phyloP scores from a whole-genome alignment of 495 filamentous ascomycete species.

The Terfezia boudieri region DNA sequence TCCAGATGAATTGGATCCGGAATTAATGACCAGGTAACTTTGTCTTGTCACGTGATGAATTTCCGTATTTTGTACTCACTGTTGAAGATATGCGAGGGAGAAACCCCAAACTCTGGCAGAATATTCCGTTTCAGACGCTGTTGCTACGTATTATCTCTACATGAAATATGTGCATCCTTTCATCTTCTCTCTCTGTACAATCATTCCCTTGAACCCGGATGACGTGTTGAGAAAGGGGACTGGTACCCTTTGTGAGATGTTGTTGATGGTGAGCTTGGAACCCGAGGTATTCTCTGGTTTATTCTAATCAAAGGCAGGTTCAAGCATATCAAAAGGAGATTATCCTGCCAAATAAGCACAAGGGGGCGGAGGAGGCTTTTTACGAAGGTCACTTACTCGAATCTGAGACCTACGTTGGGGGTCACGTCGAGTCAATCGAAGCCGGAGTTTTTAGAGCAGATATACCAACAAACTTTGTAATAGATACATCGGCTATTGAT shows the following conservation, averaged over 20 bases:
- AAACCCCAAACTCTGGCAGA: slow-evolving; percentile 83
- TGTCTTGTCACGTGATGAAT: slow-evolving; percentile 1
- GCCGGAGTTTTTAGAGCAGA: slow-evolving; percentile 92
- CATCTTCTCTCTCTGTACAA: slow-evolving; percentile 94
- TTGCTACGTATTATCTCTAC: slow-evolving; percentile 97
- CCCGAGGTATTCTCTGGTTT: slow-evolving; percentile 11
- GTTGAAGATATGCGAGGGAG: slow-evolving; percentile 50
- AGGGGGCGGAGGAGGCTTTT: slow-evolving; percentile 72
- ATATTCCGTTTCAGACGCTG: slow-evolving; percentile 97
- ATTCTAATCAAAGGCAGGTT: slow-evolving; percentile 21
- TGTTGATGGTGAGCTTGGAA: slow-evolving; percentile 47
- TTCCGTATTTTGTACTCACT: background rate
- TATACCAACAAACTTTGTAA: slow-evolving; percentile 75
- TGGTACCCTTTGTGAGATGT: slow-evolving; percentile 93
- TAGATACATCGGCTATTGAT: slow-evolving; percentile 72
- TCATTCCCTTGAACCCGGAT: slow-evolving; percentile 80
- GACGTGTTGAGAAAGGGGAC: slow-evolving; percentile 89
- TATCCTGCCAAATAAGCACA: slow-evolving; percentile 88
- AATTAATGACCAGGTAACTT: slow-evolving; percentile 66
- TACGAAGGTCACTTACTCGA: slow-evolving; percentile 93
- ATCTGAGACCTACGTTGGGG: slow-evolving; percentile 93
- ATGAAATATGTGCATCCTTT: slow-evolving; percentile 99
- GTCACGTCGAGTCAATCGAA: slow-evolving; percentile 98
- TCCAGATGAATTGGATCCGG: slow-evolving; percentile 91
- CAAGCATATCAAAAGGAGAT: slow-evolving; percentile 86